These are phyloP conservation scores for Massariosphaeria phaeospora DNA, from an alignment of 495 filamentous ascomycete species.

Conservation along the genomic window DNA sequence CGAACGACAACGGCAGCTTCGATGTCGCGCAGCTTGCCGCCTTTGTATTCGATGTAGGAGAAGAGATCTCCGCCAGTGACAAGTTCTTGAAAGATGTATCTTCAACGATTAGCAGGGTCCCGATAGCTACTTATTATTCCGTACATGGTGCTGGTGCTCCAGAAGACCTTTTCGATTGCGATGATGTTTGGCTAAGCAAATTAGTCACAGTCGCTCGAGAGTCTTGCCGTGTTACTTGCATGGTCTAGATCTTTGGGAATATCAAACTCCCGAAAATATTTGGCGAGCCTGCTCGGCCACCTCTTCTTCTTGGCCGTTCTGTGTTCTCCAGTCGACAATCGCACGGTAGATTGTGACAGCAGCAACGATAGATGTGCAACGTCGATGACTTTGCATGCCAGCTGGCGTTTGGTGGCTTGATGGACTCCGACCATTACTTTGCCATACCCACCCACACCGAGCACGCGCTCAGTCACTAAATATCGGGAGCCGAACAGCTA, in stretches of 20 bases:
- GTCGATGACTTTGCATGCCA: slow-evolving; percentile 44
- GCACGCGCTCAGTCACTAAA: slow-evolving; percentile 32
- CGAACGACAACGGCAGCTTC: slow-evolving; percentile 53
- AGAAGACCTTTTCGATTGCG: slow-evolving; percentile 43
- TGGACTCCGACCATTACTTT: slow-evolving; percentile 38
- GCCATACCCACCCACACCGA: slow-evolving; percentile 40
- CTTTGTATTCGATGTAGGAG: slow-evolving; percentile 53
- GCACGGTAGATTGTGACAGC: no score
- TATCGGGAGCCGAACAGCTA: slow-evolving; percentile 36
- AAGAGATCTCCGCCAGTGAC: slow-evolving; percentile 61
- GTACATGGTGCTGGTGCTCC: slow-evolving; percentile 37
- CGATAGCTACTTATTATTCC: neutral
- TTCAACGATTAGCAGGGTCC: neutral
- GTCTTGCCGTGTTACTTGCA: slow-evolving; percentile 29
- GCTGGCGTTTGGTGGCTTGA: slow-evolving; percentile 34
- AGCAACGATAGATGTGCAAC: slow-evolving; percentile 12
- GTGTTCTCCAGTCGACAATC: no score
- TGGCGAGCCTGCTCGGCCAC: slow-evolving; percentile 19
- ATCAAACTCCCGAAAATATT: slow-evolving; percentile 37
- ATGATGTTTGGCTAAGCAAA: slow-evolving; percentile 46
- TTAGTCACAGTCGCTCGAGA: neutral
- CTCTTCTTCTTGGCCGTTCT: slow-evolving; percentile 12
- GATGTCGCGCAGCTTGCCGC: slow-evolving; percentile 46
- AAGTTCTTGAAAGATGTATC: slow-evolving; percentile 44
- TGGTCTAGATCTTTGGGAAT: slow-evolving; percentile 43